These are phyloP conservation scores for Chenopodium suecicum DNA, from an alignment of 148 eudicot species.

Conservation along the genomic window DNA sequence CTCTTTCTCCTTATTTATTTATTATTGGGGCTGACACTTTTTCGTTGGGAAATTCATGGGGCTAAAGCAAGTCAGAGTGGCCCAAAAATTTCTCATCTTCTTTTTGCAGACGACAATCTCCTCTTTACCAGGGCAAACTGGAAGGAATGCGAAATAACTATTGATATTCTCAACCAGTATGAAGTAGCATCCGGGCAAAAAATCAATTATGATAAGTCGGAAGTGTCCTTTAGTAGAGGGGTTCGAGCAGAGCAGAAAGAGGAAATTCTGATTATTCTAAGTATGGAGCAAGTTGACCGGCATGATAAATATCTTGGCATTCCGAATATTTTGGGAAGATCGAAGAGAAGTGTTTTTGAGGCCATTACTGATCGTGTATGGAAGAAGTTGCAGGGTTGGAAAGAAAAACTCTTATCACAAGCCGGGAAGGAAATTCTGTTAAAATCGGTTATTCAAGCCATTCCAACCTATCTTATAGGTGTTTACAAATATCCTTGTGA, in stretches of 20 bases:
- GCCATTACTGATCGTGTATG: too few species aligned
- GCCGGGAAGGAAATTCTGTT: too few species aligned
- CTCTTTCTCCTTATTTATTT: not conserved
- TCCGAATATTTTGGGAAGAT: too few species aligned
- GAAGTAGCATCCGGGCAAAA: too few species aligned
- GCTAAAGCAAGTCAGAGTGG: not conserved
- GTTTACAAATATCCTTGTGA: too few species aligned
- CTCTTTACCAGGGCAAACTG: not conserved
- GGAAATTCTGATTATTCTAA: not conserved
- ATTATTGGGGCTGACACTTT: not conserved
- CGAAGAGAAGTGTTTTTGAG: too few species aligned
- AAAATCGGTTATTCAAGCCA: not conserved
- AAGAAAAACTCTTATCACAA: too few species aligned
- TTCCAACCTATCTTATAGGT: too few species aligned
- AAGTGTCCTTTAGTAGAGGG: not conserved
- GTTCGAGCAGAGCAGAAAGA: not conserved
- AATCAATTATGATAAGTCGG: too few species aligned
- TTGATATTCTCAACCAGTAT: too few species aligned
- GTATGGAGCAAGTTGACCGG: not conserved
- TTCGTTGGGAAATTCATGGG: not conserved
- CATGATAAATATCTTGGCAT: too few species aligned
- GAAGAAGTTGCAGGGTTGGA: too few species aligned
- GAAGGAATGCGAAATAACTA: not conserved
- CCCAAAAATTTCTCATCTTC: not conserved
- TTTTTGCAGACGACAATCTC: not conserved